phyloP scores from a whole-genome alignment of 192 early-diverging fungal species.

The Rhizophagus prolifer region DNA sequence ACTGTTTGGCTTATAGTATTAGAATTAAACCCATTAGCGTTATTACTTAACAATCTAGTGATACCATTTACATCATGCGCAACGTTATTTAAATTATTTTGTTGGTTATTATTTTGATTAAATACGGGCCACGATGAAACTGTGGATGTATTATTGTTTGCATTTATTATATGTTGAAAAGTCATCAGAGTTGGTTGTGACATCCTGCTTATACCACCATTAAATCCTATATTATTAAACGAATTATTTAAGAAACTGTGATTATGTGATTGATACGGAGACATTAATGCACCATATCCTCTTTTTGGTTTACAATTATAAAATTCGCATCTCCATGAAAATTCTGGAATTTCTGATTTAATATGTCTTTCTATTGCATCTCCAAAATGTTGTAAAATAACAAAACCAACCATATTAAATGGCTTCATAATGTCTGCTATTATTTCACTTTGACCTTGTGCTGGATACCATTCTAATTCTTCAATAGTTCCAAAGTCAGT shows the following conservation, averaged over 20 bases:
- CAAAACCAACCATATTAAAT: slow-evolving; percentile 11
- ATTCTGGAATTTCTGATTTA: slow-evolving; percentile 14
- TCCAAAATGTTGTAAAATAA: slow-evolving; percentile 10
- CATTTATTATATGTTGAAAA: background rate
- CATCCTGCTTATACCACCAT: background rate
- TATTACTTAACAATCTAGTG: background rate
- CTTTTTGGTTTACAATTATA: background rate
- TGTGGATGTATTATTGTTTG: background rate
- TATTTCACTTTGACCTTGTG: background rate
- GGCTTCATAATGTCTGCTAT: slow-evolving; percentile 7
- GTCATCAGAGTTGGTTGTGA: background rate
- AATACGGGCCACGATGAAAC: background rate
- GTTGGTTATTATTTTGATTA: background rate
- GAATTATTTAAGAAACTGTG: background rate
- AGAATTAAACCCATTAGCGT: background rate
- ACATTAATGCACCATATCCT: background rate
- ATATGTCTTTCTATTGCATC: slow-evolving; percentile 8
- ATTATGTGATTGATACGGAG: background rate
- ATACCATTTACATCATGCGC: background rate
- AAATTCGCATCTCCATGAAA: background rate
- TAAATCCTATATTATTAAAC: background rate
- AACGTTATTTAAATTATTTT: background rate
- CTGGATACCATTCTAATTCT: background rate
- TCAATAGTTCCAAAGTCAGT: background rate
- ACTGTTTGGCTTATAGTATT: background rate